Conservation (phyloP, 768 basidiomycete genomes). For the Russula foetens region DNA sequence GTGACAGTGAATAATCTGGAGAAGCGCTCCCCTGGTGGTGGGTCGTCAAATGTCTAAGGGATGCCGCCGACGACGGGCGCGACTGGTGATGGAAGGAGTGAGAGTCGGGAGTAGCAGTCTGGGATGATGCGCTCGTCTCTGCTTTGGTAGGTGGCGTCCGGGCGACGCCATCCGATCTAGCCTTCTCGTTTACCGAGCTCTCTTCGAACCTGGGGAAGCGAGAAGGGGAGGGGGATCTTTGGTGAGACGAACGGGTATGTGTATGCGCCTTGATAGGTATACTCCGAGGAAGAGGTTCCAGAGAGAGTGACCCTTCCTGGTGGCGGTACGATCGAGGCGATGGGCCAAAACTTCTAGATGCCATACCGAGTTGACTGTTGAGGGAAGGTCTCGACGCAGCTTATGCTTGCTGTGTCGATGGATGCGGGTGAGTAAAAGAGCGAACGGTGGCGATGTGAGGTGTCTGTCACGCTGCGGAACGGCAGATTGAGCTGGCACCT, state of each 20-base stretch:
- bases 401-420: background rate
- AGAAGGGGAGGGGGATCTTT: constrained; percentile 6
- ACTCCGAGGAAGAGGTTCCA: constrained; percentile 3
- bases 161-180: background rate
- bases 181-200: constrained; percentile 1
- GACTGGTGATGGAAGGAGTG: constrained; percentile 3
- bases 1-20: background rate
- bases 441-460: background rate
- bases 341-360: background rate
- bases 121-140: background rate
- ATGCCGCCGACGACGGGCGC: constrained; percentile 1
- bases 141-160: background rate
- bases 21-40: background rate
- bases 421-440: background rate
- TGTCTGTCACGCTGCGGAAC: constrained; percentile 3
- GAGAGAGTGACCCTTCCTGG: background rate
- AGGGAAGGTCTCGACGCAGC: background rate
- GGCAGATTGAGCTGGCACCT: constrained; percentile 5
- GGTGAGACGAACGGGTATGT: background rate
- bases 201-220: constrained; percentile 10
- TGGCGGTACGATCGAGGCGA: constrained; percentile 2
- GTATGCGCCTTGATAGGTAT: constrained; percentile 4
- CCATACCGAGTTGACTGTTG: background rate
- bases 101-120: background rate
- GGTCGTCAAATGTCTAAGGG: constrained; percentile 8